These are phyloP conservation scores for Russula sp. DNA, from an alignment of 768 basidiomycete species.

Conservation along the genomic window DNA sequence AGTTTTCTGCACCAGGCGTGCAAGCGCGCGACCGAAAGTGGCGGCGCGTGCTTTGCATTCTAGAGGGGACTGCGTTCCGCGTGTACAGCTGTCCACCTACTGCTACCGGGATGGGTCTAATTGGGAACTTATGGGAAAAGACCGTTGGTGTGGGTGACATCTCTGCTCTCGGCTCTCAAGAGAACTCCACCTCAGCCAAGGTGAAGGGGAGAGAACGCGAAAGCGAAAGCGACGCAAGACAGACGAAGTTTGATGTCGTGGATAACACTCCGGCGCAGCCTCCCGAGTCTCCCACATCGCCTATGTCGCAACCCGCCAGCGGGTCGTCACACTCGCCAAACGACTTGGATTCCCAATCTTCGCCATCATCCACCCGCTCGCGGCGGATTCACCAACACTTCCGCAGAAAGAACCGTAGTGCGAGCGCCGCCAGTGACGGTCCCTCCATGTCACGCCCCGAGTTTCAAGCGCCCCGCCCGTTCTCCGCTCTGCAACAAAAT, in stretches of 20 bases:
- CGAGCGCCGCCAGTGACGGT: not conserved
- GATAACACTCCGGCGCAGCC: not conserved
- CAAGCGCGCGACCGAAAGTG: conserved; percentile 91
- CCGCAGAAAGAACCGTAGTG: conserved; percentile 10
- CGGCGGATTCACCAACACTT: conserved; percentile 21
- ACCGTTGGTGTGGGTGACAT: conserved; percentile 71
- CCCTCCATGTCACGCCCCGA: not conserved
- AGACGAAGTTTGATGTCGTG: conserved; percentile 11
- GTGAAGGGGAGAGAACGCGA: conserved; percentile 36
- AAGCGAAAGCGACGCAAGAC: conserved; percentile 31
- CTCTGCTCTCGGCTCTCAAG: conserved; percentile 32
- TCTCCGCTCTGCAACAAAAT: conserved; percentile 25
- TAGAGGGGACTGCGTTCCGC: conserved; percentile 88
- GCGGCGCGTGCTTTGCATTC: conserved; percentile 80
- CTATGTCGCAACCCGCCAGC: not conserved
- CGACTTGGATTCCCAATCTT: not conserved
- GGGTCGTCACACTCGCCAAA: not conserved
- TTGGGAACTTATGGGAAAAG: conserved; percentile 78
- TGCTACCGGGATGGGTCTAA: conserved; percentile 44
- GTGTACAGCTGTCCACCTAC: conserved; percentile 59
- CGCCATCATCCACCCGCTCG: conserved; percentile 13
- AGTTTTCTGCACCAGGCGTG: conserved; percentile 80
- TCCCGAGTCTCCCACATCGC: not conserved
- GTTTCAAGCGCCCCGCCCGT: conserved; percentile 14
- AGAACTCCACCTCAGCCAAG: conserved; percentile 33